These are phyloP conservation scores for Obba rivulosa DNA, from an alignment of 768 basidiomycete genomes.

Conservation along the genomic window DNA sequence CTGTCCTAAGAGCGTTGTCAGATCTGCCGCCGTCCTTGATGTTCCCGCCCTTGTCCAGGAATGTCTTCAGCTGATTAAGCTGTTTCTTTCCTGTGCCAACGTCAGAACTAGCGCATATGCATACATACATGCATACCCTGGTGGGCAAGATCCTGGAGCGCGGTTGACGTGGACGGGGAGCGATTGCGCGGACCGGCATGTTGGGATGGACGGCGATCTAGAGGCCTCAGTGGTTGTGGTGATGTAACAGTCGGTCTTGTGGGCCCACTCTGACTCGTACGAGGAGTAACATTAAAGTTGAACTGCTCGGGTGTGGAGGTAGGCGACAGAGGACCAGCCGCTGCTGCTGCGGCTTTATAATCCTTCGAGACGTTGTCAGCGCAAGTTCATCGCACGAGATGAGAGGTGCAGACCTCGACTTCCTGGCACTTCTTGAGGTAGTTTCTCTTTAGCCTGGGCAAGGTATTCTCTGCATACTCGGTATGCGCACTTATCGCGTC, in stretches of 20 bases:
- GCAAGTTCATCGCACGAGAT: neutral
- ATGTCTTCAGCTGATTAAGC: slow-evolving; percentile 79
- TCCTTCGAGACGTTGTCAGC: slow-evolving; percentile 40
- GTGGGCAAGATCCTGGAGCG: slow-evolving; percentile 83
- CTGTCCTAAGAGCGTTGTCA: slow-evolving; percentile 67
- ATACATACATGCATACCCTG: slow-evolving; percentile 45
- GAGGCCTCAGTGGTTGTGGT: slow-evolving; percentile 69
- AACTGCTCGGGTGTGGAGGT: slow-evolving; percentile 21
- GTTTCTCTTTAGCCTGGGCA: slow-evolving; percentile 74
- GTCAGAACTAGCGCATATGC: neutral
- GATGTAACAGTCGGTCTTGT: slow-evolving; percentile 54
- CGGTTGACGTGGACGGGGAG: slow-evolving; percentile 75
- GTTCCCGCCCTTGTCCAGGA: slow-evolving; percentile 72
- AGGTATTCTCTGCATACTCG: slow-evolving; percentile 73
- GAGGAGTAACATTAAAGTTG: slow-evolving; percentile 34
- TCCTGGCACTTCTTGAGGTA: slow-evolving; percentile 86
- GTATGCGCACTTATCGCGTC: slow-evolving; percentile 69
- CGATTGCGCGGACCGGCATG: slow-evolving; percentile 43
- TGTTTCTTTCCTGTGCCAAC: slow-evolving; percentile 67
- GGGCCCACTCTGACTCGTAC: slow-evolving; percentile 39
- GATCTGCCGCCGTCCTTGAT: slow-evolving; percentile 58
- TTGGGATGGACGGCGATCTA: slow-evolving; percentile 65
- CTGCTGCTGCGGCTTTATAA: slow-evolving; percentile 50
- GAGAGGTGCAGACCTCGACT: slow-evolving; percentile 57
- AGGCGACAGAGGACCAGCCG: slow-evolving; percentile 28